phyloP scores from a whole-genome alignment of 139 green algal genomes.

The Yamagishiella unicocca region DNA sequence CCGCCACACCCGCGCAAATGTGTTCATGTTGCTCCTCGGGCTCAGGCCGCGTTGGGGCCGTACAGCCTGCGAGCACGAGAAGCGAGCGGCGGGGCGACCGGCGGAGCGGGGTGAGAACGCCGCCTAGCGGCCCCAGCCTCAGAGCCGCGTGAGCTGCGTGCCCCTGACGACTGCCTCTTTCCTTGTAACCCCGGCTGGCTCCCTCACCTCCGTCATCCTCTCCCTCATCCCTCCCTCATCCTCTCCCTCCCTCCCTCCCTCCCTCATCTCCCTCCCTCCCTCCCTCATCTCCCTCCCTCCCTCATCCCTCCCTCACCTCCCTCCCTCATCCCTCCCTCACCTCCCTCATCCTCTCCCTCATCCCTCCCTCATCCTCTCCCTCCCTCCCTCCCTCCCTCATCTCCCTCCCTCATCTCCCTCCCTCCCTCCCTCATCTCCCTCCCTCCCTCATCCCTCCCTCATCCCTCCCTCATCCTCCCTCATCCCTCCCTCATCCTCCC shows the following conservation, averaged over 20 bases:
- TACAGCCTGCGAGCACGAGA: background rate
- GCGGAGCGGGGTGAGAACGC: background rate
- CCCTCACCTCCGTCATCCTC: background rate
- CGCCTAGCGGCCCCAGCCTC: background rate
- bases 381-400: background rate
- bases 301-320: background rate
- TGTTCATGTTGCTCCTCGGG: no score
- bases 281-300: background rate
- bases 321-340: background rate
- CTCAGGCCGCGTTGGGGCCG: conserved; percentile 28
- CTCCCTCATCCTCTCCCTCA: background rate
- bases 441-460: background rate
- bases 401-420: background rate
- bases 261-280: background rate
- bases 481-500: background rate
- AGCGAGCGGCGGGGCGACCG: background rate
- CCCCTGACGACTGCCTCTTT: background rate
- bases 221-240: background rate
- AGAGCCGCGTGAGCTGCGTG: background rate
- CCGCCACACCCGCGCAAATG: no score
- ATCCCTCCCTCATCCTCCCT: background rate
- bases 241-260: background rate
- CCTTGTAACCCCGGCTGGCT: background rate
- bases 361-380: background rate
- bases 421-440: background rate